Base-by-base conservation (phyloP, 164 flowering plant genomes). In the Vitis cinerea region DNA sequence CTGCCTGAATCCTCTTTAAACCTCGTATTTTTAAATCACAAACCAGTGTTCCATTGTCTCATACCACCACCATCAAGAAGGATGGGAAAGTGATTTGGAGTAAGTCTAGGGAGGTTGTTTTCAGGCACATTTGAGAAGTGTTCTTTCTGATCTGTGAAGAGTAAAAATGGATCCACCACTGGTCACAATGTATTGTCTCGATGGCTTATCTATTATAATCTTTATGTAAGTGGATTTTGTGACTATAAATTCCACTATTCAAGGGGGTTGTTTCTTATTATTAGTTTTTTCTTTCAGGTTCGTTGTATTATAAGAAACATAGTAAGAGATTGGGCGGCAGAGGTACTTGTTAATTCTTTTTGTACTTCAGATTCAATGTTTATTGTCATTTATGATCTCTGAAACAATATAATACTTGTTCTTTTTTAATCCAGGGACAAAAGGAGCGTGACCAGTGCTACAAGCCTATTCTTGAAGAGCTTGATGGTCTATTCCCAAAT, bases 251-350 rank as follows among this genome's bases (percentile, higher is more conserved):
- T 31, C 16, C 12, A 48, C 57, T 59, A n/a, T 37, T 37, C 5
- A 44, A 27, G 19, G 27, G 31, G 30, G 3, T 52, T 27, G 44
- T 61, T 66, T 5, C 23, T 16, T 31, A 53, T 31, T 52, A 52
- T 31, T 48, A 4, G 15, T n/a, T 59, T 69, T 66, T 56, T 37
- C 44, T 76, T 47, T 63, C 82, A 93, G 99, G 99, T 96, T 57
- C 92, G 97, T 19, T 96, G 99, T 81, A 86, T 93, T 48, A 77
- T 96, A 75, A 85, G 99, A 77, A 96, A 89, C 71, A 89, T 96
- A 54, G 98, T 91, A 37, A 85, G 99, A 77, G 99, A 96, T 74
- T 96, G 98, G 99, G 92, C 97, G 54, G 76, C 77, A 54, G 99
- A 96, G 98, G 99, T 96, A 89, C 29, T 68, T 57, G 47, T 68